Conservation (phyloP, 2,329 filamentous ascomycete genomes). For the Botryotinia convoluta region DNA sequence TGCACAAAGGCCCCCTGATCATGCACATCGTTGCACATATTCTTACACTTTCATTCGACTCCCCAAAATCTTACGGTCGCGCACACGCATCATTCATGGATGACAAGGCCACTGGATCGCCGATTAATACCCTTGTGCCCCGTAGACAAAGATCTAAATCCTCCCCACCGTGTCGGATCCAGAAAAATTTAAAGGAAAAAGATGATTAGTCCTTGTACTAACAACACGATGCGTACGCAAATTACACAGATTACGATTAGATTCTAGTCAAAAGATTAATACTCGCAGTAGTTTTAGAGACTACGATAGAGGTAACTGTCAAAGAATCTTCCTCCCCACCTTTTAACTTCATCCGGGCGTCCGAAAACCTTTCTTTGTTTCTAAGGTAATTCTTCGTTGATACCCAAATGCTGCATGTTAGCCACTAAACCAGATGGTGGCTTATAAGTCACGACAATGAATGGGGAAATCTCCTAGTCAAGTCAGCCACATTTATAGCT, state of each 20-base stretch:
- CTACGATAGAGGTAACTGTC: background rate
- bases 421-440: background rate
- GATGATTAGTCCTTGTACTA: background rate
- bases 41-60: conserved; percentile 4
- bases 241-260: background rate
- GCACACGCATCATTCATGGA: conserved; percentile 10
- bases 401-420: background rate
- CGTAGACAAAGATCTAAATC: conserved; percentile 17
- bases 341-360: background rate
- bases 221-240: background rate
- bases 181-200: background rate
- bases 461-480: background rate
- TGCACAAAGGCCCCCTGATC: conserved; percentile 14
- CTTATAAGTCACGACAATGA: background rate
- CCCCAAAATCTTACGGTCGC: conserved; percentile 1
- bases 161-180: background rate
- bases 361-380: conserved; percentile 2
- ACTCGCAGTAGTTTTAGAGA: background rate
- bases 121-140: conserved; percentile 16
- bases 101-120: conserved; percentile 12
- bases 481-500: conserved; percentile 11
- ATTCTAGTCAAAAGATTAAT: background rate
- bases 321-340: background rate
- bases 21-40: conserved; percentile 18
- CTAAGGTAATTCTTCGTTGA: background rate